Evolutionary conservation across 495 filamentous ascomycete genomes (phyloP).

Genomic region (Penicillium alfredii): DNA sequence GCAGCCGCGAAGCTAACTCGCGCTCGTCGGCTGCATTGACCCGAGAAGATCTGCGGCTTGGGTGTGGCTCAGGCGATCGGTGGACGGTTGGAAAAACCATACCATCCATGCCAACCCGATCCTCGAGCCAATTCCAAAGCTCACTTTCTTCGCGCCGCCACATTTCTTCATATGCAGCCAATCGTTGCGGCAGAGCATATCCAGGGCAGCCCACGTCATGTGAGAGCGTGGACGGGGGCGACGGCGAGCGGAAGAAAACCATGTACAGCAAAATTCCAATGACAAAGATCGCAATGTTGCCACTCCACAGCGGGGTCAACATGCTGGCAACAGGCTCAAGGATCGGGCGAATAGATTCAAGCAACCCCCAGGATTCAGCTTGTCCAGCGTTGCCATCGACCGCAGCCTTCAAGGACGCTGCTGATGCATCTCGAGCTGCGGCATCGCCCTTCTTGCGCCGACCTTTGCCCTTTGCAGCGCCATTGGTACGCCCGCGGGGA

Average conservation of each 20-base stretch:
- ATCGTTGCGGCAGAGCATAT: slow-evolving; percentile 51
- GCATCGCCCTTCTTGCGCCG: slow-evolving; percentile 52
- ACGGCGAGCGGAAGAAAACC: slow-evolving; percentile 54
- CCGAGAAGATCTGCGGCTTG: slow-evolving; percentile 15
- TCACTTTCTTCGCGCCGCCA: slow-evolving; percentile 88
- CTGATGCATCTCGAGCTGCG: slow-evolving; percentile 24
- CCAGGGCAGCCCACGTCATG: slow-evolving; percentile 34
- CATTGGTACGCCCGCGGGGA: slow-evolving; percentile 48
- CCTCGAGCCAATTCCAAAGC: slow-evolving; percentile 94
- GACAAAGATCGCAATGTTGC: slow-evolving; percentile 52
- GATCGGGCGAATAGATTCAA: slow-evolving; percentile 69
- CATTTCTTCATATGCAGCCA: slow-evolving; percentile 87
- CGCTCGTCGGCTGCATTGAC: slow-evolving; percentile 26
- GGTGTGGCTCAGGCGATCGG: slow-evolving; percentile 19
- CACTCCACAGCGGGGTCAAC: slow-evolving; percentile 61
- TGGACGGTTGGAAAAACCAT: slow-evolving; percentile 41
- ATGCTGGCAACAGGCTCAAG: slow-evolving; percentile 68
- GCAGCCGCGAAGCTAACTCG: slow-evolving; percentile 41
- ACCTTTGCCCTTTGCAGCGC: slow-evolving; percentile 35
- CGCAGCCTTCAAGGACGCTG: slow-evolving; percentile 40
- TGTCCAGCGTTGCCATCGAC: slow-evolving; percentile 35
- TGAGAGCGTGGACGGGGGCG: slow-evolving; percentile 28
- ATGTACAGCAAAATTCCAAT: slow-evolving; percentile 52
- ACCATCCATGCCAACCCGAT: slow-evolving; percentile 72
- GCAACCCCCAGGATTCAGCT: slow-evolving; percentile 62